Base-by-base conservation (phyloP, 75 land plant genomes). In the Pinus tabuliformis region DNA sequence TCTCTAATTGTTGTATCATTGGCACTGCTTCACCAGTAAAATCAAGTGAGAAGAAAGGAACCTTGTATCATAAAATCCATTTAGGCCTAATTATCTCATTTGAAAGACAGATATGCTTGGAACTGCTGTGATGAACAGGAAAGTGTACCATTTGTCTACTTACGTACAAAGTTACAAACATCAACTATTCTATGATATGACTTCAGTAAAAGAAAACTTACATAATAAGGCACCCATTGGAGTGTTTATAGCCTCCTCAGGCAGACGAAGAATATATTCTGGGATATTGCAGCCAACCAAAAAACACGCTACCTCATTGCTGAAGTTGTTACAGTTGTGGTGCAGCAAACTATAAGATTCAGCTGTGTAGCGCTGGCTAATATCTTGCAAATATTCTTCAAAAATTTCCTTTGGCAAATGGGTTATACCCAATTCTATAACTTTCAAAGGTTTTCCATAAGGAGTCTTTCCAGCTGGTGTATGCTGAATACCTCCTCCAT, bases 301-400 rank as follows among this genome's bases (percentile, higher is more conserved):
- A 78, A 95, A 95, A 59, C 93, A 92, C 1, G 93, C 85, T 37
- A 95, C 88, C 82, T 95, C 98, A 77, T 95, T 91, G 73, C 91
- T 93, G 80, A 95, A 95, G 75, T 95, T 95, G 82, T 95, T 95
- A 83, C 98, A 95, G 78, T 95, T 95, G 70, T 95, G 91, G 8
- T 59, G 70, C 45, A 95, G 78, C 74, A 95, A 78, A 68, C 75
- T 93, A 66, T 95, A 95, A 0, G 91, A 92, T 64, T 91, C 91
- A 3, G 81, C 90, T 7, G 98, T 92, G 76, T 88, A 95, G 1
- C 98, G 87, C 18, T 90, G 85, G 57, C 87, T 86, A 7, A 95
- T 95, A 28, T 95, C 98, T 75, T 83, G 80, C 70, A 95, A 57
- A 76, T 89, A 95, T 42, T 87, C 90, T 77, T 92, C 96, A 80